phyloP scores from a whole-genome alignment of 2,329 filamentous ascomycete genomes.

The Fusarium torreyae region DNA sequence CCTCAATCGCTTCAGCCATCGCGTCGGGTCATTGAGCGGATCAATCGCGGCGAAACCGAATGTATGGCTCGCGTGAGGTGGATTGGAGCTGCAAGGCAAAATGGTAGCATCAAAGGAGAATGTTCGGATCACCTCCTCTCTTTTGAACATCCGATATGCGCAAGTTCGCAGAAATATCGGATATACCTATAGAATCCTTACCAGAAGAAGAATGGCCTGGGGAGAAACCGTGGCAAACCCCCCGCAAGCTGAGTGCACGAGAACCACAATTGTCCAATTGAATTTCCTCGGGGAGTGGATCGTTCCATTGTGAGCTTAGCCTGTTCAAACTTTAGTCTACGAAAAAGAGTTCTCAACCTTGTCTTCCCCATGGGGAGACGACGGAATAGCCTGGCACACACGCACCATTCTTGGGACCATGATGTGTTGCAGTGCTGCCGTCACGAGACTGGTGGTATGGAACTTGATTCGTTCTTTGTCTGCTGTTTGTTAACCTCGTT shows the following conservation, averaged over 20 bases:
- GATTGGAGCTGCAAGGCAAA: background rate
- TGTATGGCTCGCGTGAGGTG: background rate
- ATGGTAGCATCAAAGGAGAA: conserved; percentile 38
- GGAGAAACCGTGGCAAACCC: background rate
- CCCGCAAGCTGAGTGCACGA: background rate
- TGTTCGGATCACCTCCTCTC: conserved; percentile 35
- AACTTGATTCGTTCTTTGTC: background rate
- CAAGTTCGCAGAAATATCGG: conserved; percentile 45
- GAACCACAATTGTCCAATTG: conserved; percentile 13
- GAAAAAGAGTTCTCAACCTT: conserved; percentile 7
- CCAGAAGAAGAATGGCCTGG: background rate
- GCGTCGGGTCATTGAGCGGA: background rate
- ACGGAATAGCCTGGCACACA: background rate
- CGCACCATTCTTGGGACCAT: background rate
- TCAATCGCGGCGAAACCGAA: background rate
- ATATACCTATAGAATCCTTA: conserved; percentile 14
- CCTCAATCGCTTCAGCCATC: background rate
- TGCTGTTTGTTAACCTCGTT: background rate
- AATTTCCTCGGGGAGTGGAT: background rate
- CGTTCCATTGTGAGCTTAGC: background rate
- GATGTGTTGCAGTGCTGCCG: background rate
- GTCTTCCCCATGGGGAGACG: conserved; percentile 39
- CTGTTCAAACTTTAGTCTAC: conserved; percentile 4
- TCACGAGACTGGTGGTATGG: conserved; percentile 13
- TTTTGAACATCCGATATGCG: conserved; percentile 3